Evolutionary conservation across 2,329 filamentous ascomycete genomes (phyloP).

Genomic region (Colletotrichum sojae): DNA sequence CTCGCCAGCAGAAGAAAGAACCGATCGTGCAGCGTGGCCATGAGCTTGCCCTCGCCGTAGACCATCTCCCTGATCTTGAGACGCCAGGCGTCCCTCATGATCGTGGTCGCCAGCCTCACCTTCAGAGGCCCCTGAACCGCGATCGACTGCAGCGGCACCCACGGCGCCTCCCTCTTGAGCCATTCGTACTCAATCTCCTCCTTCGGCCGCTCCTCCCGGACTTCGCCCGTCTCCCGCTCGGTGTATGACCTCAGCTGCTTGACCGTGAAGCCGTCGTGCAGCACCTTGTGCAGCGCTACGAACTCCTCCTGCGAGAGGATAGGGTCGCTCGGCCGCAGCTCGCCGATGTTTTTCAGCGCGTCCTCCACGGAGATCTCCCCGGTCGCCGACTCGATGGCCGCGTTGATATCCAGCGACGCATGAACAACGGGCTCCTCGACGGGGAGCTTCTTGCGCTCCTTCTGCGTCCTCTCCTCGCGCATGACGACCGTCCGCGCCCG

Average conservation of each 20-base stretch:
- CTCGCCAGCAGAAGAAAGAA: conserved; percentile 23
- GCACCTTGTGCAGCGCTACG: conserved; percentile 52
- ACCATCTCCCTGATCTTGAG: conserved; percentile 63
- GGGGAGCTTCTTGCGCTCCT: conserved; percentile 11
- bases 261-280: conserved; percentile 62
- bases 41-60: conserved; percentile 57
- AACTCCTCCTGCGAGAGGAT: conserved; percentile 59
- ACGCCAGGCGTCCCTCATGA: conserved; percentile 66
- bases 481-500: conserved; percentile 64
- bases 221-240: conserved; percentile 3
- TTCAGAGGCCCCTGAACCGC: conserved; percentile 51
- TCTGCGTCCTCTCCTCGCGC: conserved; percentile 49
- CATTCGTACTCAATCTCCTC: conserved; percentile 53
- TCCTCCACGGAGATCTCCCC: conserved; percentile 51
- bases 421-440: conserved; percentile 11
- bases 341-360: conserved; percentile 62
- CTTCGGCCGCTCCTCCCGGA: conserved; percentile 21
- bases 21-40: conserved; percentile 52
- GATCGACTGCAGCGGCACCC: conserved; percentile 52
- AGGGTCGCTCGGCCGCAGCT: conserved; percentile 60
- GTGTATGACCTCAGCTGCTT: conserved; percentile 63
- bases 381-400: conserved; percentile 48
- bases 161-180: conserved; percentile 58
- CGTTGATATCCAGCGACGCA: conserved; percentile 48
- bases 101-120: conserved; percentile 54